Evolutionary conservation across 106 monocot species (phyloP).

Genomic region (Gastrodia elata): DNA sequence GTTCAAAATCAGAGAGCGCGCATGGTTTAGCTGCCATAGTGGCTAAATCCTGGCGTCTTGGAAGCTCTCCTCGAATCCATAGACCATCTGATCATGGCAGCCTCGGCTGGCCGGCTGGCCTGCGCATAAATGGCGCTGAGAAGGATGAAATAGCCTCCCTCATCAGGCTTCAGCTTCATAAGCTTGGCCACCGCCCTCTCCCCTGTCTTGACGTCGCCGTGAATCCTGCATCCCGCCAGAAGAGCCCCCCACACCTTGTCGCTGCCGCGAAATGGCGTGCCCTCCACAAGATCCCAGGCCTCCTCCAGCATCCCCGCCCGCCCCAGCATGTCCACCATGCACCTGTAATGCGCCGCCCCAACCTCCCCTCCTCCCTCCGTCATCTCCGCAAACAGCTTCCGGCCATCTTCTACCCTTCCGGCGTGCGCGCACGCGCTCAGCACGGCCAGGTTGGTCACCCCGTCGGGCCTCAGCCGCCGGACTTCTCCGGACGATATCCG

Average conservation of each 20-base stretch:
- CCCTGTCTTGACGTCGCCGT: constrained; percentile 28
- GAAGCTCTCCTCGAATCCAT: constrained; percentile 16
- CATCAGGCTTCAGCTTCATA: constrained; percentile 16
- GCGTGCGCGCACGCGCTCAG: constrained; percentile 45
- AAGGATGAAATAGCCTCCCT: constrained; percentile 36
- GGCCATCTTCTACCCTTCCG: constrained; percentile 38
- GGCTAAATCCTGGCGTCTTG: constrained; percentile 25
- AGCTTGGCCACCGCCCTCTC: constrained; percentile 24
- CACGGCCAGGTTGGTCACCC: constrained; percentile 32
- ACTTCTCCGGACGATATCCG: constrained; percentile 18
- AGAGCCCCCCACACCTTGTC: constrained; percentile 29
- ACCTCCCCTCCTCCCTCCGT: constrained; percentile 1
- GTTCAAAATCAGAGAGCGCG: background rate
- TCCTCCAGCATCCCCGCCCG: constrained; percentile 24
- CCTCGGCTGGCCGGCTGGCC: constrained; percentile 19
- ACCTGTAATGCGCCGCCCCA: constrained; percentile 52
- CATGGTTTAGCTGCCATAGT: background rate
- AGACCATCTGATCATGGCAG: constrained; percentile 14
- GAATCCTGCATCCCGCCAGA: constrained; percentile 32
- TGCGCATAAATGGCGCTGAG: constrained; percentile 26
- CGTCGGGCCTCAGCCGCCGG: constrained; percentile 23
- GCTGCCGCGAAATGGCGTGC: constrained; percentile 22
- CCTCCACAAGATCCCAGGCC: constrained; percentile 16
- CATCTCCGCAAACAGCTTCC: constrained; percentile 26
- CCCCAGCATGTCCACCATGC: constrained; percentile 42